Conservation (phyloP, 2,329 filamentous ascomycete species). For the Nakataea oryzae region DNA sequence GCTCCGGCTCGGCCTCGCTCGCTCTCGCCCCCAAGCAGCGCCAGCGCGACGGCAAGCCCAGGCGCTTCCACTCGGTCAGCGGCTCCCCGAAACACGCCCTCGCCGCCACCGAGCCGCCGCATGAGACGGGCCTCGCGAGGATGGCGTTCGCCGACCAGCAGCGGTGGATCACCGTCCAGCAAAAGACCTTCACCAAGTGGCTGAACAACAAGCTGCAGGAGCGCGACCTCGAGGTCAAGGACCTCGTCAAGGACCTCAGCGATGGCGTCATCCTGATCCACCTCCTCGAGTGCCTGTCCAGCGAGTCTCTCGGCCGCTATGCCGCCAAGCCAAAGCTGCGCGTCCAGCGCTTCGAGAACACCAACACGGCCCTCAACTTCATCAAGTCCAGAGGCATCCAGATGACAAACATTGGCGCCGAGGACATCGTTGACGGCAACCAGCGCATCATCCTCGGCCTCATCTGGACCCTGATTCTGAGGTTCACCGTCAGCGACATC, state of each 20-base stretch:
- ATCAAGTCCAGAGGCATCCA: conserved; percentile 78
- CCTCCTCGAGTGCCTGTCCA: conserved; percentile 89
- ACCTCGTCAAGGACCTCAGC: conserved; percentile 80
- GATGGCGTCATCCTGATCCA: conserved; percentile 95
- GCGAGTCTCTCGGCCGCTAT: conserved; percentile 92
- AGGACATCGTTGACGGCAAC: conserved; percentile 97
- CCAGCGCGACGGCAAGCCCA: conserved; percentile 13
- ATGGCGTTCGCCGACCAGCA: conserved; percentile 58
- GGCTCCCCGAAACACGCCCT: conserved; percentile 29
- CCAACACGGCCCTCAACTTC: conserved; percentile 89
- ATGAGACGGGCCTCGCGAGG: conserved; percentile 40
- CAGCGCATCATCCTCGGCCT: conserved; percentile 93
- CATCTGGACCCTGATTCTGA: conserved; percentile 96
- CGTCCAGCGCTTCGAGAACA: conserved; percentile 96
- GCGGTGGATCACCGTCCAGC: conserved; percentile 71
- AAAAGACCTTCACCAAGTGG: conserved; percentile 99
- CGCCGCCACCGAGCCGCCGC: conserved; percentile 33
- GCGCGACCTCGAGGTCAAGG: conserved; percentile 69
- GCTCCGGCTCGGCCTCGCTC: conserved; percentile 27
- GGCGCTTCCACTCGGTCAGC: conserved; percentile 22
- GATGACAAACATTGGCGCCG: conserved; percentile 96
- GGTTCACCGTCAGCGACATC: conserved; percentile 98
- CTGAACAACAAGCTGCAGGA: conserved; percentile 88
- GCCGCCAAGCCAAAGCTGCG: conserved; percentile 92
- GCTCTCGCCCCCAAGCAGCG: conserved; percentile 18